These are phyloP conservation scores for Hyaloscypha hepaticicola DNA, from an alignment of 495 filamentous ascomycete genomes.

Conservation along the genomic window DNA sequence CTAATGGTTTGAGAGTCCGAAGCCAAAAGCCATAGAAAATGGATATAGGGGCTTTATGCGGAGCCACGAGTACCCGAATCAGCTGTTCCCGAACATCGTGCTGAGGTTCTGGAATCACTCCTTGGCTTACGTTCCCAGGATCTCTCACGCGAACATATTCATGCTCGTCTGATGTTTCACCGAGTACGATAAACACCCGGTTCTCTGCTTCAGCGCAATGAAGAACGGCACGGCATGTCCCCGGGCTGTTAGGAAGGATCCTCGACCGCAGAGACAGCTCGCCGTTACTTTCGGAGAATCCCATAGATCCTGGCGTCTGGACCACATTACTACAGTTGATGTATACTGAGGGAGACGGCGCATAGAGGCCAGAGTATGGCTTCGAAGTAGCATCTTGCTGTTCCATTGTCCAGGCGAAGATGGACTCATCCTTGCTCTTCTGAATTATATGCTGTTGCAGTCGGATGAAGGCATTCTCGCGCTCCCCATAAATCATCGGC, in stretches of 20 bases:
- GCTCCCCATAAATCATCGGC: slow-evolving; percentile 10
- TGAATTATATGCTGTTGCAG: slow-evolving; percentile 1
- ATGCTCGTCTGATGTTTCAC: neutral
- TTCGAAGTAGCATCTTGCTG: neutral
- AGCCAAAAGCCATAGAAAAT: neutral
- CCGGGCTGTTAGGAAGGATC: neutral
- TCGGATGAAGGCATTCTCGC: neutral
- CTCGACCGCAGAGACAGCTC: neutral
- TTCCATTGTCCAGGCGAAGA: neutral
- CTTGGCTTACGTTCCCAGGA: neutral
- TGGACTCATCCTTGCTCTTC: neutral
- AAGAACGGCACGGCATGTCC: neutral
- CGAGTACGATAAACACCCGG: neutral
- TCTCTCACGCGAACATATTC: neutral
- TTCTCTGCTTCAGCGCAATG: neutral
- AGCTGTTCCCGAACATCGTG: neutral
- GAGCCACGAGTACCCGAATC: neutral
- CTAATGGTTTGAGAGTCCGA: neutral
- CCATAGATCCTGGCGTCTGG: neutral
- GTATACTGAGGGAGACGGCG: neutral
- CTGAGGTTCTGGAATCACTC: neutral
- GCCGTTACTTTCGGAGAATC: neutral
- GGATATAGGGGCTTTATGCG: neutral
- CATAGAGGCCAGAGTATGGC: neutral
- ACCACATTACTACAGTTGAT: neutral